Evolutionary conservation across 371 early-diverging fungal genomes (phyloP).

Genomic region (Capniomyces stellatus): DNA sequence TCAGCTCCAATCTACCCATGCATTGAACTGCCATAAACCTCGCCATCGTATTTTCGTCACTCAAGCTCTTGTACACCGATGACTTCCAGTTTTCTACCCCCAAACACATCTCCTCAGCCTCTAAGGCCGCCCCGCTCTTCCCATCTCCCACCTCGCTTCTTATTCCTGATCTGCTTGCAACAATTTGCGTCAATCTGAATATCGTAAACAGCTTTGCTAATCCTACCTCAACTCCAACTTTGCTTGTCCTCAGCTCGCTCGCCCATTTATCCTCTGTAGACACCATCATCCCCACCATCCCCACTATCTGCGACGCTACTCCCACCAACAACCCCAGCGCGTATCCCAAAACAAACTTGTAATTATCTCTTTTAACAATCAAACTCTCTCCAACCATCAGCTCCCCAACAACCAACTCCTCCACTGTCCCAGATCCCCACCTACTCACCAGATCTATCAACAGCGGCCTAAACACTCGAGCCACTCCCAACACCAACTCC

Average conservation of each 20-base stretch:
- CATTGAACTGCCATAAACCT: constrained; percentile 1
- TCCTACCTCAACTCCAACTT: not conserved
- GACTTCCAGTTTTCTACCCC: not conserved
- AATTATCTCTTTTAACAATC: not conserved
- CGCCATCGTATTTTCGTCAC: not conserved
- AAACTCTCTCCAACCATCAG: not conserved
- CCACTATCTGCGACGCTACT: constrained; percentile 53
- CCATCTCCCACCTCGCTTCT: not conserved
- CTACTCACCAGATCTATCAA: constrained; percentile 65
- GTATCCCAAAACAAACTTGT: constrained; percentile 13
- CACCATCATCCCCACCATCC: constrained; percentile 6
- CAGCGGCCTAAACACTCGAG: constrained; percentile 48
- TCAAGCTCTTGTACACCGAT: not conserved
- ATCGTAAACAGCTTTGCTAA: not conserved
- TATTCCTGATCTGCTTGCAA: not conserved
- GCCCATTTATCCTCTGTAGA: not conserved
- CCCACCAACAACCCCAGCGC: constrained; percentile 47
- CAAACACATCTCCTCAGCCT: not conserved
- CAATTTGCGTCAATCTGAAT: not conserved
- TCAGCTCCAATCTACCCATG: not conserved
- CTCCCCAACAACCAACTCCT: constrained; percentile 13
- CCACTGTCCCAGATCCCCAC: constrained; percentile 37
- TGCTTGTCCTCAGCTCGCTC: not conserved
- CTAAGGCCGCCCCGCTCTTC: not conserved
- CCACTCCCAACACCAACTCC: constrained; percentile 21